Evolutionary conservation across 345 rosid species (phyloP).

Genomic region (Alliaria petiolata): DNA sequence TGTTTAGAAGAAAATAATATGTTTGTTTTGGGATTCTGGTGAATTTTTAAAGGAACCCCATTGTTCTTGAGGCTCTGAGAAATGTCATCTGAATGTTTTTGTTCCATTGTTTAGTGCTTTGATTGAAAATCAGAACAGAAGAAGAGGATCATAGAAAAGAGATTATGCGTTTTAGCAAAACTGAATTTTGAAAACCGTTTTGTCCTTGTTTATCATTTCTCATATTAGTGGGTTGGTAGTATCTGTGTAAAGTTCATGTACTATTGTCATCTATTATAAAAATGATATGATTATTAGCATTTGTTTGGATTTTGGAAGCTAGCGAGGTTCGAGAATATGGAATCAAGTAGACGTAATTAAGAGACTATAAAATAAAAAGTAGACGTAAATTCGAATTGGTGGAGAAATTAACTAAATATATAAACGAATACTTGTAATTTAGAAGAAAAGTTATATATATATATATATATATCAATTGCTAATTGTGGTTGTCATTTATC

Average conservation of each 20-base stretch:
- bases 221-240: no score
- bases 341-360: background rate
- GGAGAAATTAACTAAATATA: conserved; percentile 6
- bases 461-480: no score
- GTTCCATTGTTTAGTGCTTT: background rate
- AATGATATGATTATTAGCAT: background rate
- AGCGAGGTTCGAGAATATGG: conserved; percentile 17
- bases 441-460: no score
- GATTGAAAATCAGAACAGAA: background rate
- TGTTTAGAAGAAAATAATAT: conserved; percentile 4
- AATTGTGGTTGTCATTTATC: no score
- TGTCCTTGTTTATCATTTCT: no score
- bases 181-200: no score
- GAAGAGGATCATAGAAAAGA: no score
- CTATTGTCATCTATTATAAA: background rate
- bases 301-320: conserved; percentile 19
- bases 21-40: conserved; percentile 15
- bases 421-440: no score
- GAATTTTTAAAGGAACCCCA: background rate
- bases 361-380: background rate
- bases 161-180: no score
- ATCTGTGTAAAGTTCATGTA: background rate
- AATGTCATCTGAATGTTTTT: background rate
- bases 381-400: conserved; percentile 4
- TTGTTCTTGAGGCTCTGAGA: background rate